Conservation (phyloP, 208 protist genomes). For the Vickermania spadyakhi region DNA sequence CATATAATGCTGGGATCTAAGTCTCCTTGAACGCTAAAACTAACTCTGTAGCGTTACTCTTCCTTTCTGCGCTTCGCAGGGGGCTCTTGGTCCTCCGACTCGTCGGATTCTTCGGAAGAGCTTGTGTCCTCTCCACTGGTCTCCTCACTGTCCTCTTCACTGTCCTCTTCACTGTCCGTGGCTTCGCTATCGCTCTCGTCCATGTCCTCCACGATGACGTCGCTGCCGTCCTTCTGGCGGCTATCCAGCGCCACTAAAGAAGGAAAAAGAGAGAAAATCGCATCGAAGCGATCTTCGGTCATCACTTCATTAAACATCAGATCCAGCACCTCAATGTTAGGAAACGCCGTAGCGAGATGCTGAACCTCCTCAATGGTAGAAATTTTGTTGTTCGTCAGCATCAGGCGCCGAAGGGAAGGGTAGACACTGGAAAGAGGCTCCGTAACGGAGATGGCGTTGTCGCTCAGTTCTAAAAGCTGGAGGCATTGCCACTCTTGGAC, state of each 20-base stretch:
- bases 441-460: slow-evolving; percentile 54
- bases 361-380: slow-evolving; percentile 33
- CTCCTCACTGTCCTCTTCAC: slow-evolving; percentile 13
- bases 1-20: too few species aligned
- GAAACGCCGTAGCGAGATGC: slow-evolving; percentile 37
- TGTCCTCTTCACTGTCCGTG: slow-evolving; percentile 5
- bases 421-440: slow-evolving; percentile 12
- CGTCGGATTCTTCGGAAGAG: slow-evolving; percentile 17
- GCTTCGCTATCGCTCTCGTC: slow-evolving; percentile 15
- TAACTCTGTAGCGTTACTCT: too few species aligned
- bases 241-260: slow-evolving; percentile 42
- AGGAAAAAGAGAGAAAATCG: slow-evolving; percentile 48
- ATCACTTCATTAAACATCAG: slow-evolving; percentile 44
- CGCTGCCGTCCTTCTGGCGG: slow-evolving; percentile 28
- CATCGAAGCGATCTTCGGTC: slow-evolving; percentile 23
- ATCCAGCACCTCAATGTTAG: slow-evolving; percentile 60
- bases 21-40: too few species aligned
- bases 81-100: too few species aligned
- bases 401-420: slow-evolving; percentile 26
- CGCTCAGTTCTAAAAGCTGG: slow-evolving; percentile 70
- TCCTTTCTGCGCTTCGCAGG: too few species aligned
- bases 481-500: slow-evolving; percentile 24
- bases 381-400: slow-evolving; percentile 67
- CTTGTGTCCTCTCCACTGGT: slow-evolving; percentile 11
- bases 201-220: slow-evolving; percentile 31